phyloP scores from a whole-genome alignment of 805 yeast species.

The Saccharomycopsis javanensis region DNA sequence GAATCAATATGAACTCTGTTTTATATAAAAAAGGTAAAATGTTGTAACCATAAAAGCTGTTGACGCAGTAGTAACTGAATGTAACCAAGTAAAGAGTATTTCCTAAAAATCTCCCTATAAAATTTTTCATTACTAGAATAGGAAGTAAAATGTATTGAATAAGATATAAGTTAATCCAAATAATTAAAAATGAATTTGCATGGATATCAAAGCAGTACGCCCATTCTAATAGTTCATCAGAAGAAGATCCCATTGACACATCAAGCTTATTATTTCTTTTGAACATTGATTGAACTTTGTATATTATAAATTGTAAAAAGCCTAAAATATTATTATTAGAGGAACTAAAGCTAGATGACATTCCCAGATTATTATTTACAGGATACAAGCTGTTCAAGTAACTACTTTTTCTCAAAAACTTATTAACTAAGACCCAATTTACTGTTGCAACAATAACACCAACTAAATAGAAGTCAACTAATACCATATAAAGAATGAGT shows the following conservation, averaged over 20 bases:
- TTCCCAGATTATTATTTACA: not conserved
- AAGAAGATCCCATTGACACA: constrained; percentile 19
- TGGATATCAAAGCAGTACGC: constrained; percentile 91
- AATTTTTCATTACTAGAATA: constrained; percentile 49
- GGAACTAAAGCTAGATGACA: not conserved
- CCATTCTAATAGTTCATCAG: constrained; percentile 64
- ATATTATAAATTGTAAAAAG: not conserved
- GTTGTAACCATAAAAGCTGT: constrained; percentile 85
- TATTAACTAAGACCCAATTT: constrained; percentile 65
- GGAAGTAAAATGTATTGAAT: constrained; percentile 72
- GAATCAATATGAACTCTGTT: constrained; percentile 52
- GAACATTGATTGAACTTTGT: constrained; percentile 3
- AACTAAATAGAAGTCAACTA: constrained; percentile 65
- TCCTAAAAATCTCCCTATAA: constrained; percentile 64
- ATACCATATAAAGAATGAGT: constrained; percentile 72
- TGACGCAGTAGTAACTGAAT: constrained; percentile 61
- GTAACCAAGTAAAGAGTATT: constrained; percentile 71
- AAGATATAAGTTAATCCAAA: constrained; percentile 69
- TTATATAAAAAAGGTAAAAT: constrained; percentile 57
- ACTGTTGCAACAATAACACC: constrained; percentile 64
- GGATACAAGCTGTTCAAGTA: constrained; percentile 3
- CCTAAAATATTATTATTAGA: not conserved
- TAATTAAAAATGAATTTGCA: constrained; percentile 76
- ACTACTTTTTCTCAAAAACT: constrained; percentile 41
- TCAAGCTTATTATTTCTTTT: constrained; percentile 20